A percentile compares a stretch with the other conserved stretches of the same genome.
Evolutionary conservation across 176 grass and related monocot species (phyloP).

Genomic region (Eleusine indica): DNA sequence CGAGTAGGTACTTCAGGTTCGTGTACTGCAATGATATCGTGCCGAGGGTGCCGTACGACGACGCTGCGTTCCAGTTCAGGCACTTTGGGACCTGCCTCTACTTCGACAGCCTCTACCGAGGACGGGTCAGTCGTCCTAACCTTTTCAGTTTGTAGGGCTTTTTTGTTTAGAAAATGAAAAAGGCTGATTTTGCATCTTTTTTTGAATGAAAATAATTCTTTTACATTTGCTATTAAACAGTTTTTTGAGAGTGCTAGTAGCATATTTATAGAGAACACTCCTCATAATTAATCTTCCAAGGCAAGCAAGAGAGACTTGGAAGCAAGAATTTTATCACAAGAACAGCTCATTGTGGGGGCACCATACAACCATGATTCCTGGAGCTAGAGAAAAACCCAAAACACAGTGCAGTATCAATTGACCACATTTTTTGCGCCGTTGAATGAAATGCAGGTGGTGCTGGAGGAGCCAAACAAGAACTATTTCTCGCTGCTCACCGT

Average conservation of each 20-base stretch:
- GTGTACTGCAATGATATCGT: constrained; percentile 86
- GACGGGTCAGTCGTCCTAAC: constrained; percentile 39
- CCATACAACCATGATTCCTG: not conserved
- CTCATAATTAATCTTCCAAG: constrained; percentile 2
- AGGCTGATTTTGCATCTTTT: not conserved
- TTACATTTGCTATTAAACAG: no score
- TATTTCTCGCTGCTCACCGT: constrained; percentile 66
- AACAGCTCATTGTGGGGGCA: constrained; percentile 20
- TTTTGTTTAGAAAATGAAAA: not conserved
- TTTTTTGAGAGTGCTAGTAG: not conserved
- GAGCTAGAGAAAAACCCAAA: not conserved
- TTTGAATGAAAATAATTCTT: not conserved
- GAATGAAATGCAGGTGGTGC: constrained; percentile 43
- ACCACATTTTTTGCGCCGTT: not conserved
- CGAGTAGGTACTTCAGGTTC: constrained; percentile 61
- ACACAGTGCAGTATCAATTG: not conserved
- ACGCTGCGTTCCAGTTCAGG: constrained; percentile 61
- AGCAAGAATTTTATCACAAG: constrained; percentile 23
- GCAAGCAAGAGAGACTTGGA: constrained; percentile 44
- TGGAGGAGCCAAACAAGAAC: constrained; percentile 89
- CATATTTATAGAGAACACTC: constrained; percentile 1
- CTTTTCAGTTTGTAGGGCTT: not conserved
- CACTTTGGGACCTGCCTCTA: constrained; percentile 76
- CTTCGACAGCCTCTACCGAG: constrained; percentile 76
- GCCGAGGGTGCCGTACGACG: constrained; percentile 74